phyloP scores from a whole-genome alignment of 1,284 basidiomycete genomes.

The Bondarzewia mesenterica region DNA sequence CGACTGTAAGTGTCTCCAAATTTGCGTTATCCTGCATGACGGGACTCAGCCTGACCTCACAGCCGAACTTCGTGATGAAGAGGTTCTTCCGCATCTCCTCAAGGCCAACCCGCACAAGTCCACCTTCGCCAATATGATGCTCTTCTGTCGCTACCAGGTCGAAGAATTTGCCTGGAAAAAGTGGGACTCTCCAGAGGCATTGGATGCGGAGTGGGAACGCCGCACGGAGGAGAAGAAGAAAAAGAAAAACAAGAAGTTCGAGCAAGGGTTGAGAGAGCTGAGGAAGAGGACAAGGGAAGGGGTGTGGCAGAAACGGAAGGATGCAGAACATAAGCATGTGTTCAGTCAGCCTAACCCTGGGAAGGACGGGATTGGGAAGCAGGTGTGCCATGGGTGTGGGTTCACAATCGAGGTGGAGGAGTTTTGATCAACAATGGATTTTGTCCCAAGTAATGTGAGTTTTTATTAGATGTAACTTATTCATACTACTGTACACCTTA shows the following conservation, averaged over 20 bases:
- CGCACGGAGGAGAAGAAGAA: constrained; percentile 81
- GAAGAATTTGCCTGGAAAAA: constrained; percentile 97
- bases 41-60: not conserved
- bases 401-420: constrained; percentile 85
- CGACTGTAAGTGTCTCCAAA: constrained; percentile 49
- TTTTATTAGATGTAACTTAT: too few relatives aligned
- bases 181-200: constrained; percentile 89
- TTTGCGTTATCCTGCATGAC: not conserved
- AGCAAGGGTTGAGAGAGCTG: constrained; percentile 76
- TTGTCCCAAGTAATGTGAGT: too few relatives aligned
- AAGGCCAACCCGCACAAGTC: constrained; percentile 97
- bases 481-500: too few relatives aligned
- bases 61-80: constrained; percentile 91
- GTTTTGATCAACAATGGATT: too few relatives aligned
- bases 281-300: constrained; percentile 83
- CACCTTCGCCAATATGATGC: constrained; percentile 99
- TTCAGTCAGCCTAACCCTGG: constrained; percentile 57
- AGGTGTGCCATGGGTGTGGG: constrained; percentile 81
- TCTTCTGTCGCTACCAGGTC: constrained; percentile 90
- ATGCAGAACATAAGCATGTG: constrained; percentile 81
- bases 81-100: constrained; percentile 87
- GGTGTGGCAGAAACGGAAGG: constrained; percentile 81
- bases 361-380: constrained; percentile 47
- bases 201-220: constrained; percentile 85
- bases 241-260: constrained; percentile 91